These are phyloP conservation scores for Saturnispora ahearnii DNA, from an alignment of 805 yeast species.

Conservation along the genomic window DNA sequence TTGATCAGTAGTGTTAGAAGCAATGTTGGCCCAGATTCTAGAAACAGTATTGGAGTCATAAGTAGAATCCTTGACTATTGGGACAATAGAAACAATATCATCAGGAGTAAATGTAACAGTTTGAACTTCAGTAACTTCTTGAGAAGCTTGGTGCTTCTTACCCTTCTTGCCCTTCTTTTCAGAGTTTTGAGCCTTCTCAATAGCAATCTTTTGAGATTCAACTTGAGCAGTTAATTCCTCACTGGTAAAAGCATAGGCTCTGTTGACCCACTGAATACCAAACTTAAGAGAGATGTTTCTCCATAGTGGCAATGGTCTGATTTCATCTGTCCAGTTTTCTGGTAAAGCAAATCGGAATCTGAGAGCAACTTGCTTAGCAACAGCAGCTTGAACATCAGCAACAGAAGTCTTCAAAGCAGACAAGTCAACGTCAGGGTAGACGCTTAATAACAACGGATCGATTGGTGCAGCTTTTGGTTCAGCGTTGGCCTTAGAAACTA, in stretches of 20 bases:
- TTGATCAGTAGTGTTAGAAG: conserved; percentile 25
- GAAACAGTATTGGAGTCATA: conserved; percentile 61
- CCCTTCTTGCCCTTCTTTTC: conserved; percentile 24
- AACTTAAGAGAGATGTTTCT: conserved; percentile 67
- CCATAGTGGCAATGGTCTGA: conserved; percentile 37
- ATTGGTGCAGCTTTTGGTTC: conserved; percentile 33
- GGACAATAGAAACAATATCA: conserved; percentile 63
- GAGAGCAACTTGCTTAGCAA: conserved; percentile 43
- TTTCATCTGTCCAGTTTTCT: conserved; percentile 35
- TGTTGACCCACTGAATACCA: conserved; percentile 78
- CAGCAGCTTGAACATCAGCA: conserved; percentile 32
- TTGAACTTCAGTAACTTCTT: conserved; percentile 6
- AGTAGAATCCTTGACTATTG: conserved; percentile 64
- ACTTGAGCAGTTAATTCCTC: conserved; percentile 30
- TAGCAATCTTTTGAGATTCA: conserved; percentile 17
- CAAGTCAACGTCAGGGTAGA: conserved; percentile 36
- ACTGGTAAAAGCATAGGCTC: conserved; percentile 39
- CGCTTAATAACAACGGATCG: conserved; percentile 32
- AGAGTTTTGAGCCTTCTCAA: conserved; percentile 21
- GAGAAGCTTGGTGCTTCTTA: conserved; percentile 14
- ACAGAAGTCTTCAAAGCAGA: conserved; percentile 38
- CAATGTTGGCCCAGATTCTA: conserved; percentile 53
- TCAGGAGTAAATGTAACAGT: conserved; percentile 42
- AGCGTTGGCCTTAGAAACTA: conserved; percentile 42
- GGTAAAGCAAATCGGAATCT: conserved; percentile 61